Evolutionary conservation across 139 green algal genomes (phyloP).

Genomic region (Choricystis sp.): DNA sequence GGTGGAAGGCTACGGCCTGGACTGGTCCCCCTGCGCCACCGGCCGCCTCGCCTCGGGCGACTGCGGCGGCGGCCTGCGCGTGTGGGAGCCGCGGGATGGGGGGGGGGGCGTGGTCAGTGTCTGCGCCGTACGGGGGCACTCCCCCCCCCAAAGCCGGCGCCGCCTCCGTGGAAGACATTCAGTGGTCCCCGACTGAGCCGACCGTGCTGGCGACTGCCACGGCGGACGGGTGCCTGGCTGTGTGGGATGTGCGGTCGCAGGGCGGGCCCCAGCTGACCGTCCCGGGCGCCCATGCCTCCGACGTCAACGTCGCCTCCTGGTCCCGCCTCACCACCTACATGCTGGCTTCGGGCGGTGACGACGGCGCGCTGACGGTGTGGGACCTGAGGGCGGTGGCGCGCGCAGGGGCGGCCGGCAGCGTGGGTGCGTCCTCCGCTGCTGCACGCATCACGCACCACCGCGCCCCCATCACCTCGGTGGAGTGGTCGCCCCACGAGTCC

Average conservation of each 20-base stretch:
- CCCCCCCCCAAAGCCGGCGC: slow-evolving; percentile 6
- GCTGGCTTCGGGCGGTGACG: slow-evolving; percentile 79
- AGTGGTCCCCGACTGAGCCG: slow-evolving; percentile 84
- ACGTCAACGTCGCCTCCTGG: slow-evolving; percentile 97
- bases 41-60: slow-evolving; percentile 58
- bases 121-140: slow-evolving; percentile 21
- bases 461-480: slow-evolving; percentile 67
- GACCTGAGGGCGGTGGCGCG: slow-evolving; percentile 67
- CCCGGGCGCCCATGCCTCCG: slow-evolving; percentile 46
- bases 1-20: slow-evolving; percentile 79
- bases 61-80: slow-evolving; percentile 42
- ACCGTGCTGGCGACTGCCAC: slow-evolving; percentile 77
- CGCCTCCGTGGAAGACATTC: slow-evolving; percentile 76
- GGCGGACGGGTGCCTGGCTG: slow-evolving; percentile 56
- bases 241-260: slow-evolving; percentile 69
- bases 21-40: slow-evolving; percentile 51
- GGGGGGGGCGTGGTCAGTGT: slow-evolving; percentile 47
- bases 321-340: slow-evolving; percentile 79
- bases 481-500: slow-evolving; percentile 89
- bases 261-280: slow-evolving; percentile 18
- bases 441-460: no score
- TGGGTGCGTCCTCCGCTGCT: slow-evolving; percentile 10
- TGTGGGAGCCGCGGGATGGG: slow-evolving; percentile 68
- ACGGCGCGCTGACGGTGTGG: slow-evolving; percentile 81
- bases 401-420: slow-evolving; percentile 10